Percentiles rank a stretch among this genome's conserved stretches.
These are phyloP conservation scores for Phytophthora multivora DNA, from an alignment of 352 stramenopile genomes.

Conservation along the genomic window DNA sequence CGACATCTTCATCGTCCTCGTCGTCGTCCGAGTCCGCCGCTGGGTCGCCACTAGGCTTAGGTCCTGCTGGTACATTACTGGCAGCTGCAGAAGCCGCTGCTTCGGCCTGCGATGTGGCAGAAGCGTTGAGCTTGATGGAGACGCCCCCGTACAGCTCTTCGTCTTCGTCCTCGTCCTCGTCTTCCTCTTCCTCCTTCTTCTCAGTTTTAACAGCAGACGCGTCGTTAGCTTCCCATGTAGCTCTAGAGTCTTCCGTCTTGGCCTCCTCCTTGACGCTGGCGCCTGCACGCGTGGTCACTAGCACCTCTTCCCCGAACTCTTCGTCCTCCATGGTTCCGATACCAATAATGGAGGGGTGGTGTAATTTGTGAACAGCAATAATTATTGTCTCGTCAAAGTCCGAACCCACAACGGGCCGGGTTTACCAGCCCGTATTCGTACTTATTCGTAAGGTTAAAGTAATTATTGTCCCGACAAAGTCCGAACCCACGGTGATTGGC, in stretches of 20 bases:
- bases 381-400: neutral
- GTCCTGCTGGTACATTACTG: neutral
- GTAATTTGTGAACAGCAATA: slow-evolving; percentile 3
- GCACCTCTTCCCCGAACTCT: slow-evolving; percentile 81
- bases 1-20: slow-evolving; percentile 85
- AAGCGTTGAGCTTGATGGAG: slow-evolving; percentile 68
- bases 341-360: slow-evolving; percentile 3
- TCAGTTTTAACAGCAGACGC: slow-evolving; percentile 6
- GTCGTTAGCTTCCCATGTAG: slow-evolving; percentile 29
- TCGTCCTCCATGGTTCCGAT: slow-evolving; percentile 56
- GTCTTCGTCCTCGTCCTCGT: slow-evolving; percentile 81
- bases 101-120: slow-evolving; percentile 30
- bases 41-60: slow-evolving; percentile 18
- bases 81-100: slow-evolving; percentile 14
- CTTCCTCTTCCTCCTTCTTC: slow-evolving; percentile 46
- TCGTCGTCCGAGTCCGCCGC: slow-evolving; percentile 78
- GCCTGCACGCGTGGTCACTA: slow-evolving; percentile 43
- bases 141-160: slow-evolving; percentile 83
- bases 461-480: neutral
- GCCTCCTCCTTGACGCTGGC: slow-evolving; percentile 30
- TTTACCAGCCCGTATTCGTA: slow-evolving; percentile 6
- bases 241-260: slow-evolving; percentile 32
- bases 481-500: slow-evolving; percentile 35
- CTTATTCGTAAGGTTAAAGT: neutral
- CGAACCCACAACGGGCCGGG: slow-evolving; percentile 6